These are phyloP conservation scores for Sugiyamaella mastotermitis DNA, from an alignment of 805 yeast species.

Conservation along the genomic window DNA sequence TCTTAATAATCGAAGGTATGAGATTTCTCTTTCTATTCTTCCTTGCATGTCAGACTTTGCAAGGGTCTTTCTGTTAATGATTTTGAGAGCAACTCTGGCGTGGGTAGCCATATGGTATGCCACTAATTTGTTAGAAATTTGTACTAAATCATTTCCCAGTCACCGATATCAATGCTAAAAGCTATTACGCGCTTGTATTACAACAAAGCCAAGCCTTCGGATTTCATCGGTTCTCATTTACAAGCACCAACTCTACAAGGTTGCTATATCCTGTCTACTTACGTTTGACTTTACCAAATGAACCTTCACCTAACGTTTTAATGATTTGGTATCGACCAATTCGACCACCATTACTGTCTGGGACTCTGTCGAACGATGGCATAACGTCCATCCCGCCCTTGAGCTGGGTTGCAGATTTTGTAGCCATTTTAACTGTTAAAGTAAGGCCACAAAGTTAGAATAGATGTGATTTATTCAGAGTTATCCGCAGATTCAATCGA, in stretches of 20 bases:
- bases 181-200: too few species aligned
- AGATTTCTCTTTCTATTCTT: constrained; percentile 87
- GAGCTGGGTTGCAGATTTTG: neutral
- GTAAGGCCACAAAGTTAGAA: too few species aligned
- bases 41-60: constrained; percentile 98
- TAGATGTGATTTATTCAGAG: too few species aligned
- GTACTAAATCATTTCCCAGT: too few species aligned
- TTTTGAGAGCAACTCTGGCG: constrained; percentile 86
- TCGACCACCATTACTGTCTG: constrained; percentile 28
- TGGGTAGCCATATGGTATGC: constrained; percentile 75
- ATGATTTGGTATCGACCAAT: constrained; percentile 92
- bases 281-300: constrained; percentile 94
- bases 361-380: constrained; percentile 18
- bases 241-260: too few species aligned
- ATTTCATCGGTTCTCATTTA: too few species aligned
- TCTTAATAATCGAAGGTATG: constrained; percentile 77
- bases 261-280: too few species aligned
- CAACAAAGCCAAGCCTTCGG: too few species aligned
- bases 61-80: constrained; percentile 84
- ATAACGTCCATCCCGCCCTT: constrained; percentile 14
- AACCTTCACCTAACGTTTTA: constrained; percentile 91
- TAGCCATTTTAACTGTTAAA: neutral
- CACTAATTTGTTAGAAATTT: constrained; percentile 19
- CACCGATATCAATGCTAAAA: too few species aligned
- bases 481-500: too few species aligned